Evolutionary conservation across 352 stramenopile genomes (phyloP), one percentile per base, ranked within the genome.

Genomic region (Globisporangium emineosum): DNA sequence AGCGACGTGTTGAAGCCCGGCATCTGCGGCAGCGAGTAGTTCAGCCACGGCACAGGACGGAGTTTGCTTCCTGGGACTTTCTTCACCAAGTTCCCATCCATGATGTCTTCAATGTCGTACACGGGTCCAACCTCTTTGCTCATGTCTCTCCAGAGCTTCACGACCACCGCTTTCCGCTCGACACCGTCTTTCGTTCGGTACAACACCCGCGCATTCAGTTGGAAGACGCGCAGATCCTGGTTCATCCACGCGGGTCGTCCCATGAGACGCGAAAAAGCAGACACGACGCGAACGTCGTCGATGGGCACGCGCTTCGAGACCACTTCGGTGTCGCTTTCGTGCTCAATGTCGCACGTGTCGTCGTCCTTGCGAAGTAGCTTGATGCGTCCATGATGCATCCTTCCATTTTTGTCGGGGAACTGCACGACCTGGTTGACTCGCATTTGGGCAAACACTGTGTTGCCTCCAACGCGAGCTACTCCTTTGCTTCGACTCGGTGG

Each of bases 81-180:
- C 21, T 79, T 84, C 9, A 81, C 15, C 43, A 88, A 59, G 0
- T 68, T 66, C 29, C 78, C 80, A 8, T 89, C 78, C 2, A 73
- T 47, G 32, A 84, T 67, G 42, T 89, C 80, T 57, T 88, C 80
- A 9, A 88, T 61, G 52, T 66, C 61, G 53, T 66, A 66, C n/a
- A n/a, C 23, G 10, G 60, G 60, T 21, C 60, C 60, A 7, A 43
- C 15, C 5, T 59, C 25, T n/a, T 65, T 65, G 27, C 33, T 51
- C 12, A 13, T 17, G 29, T 60, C 73, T 27, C 66, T 71, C 19
- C 71, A 83, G 5, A 84, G 66, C 60, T 87, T 86, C 13, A 88
- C 50, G 5, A 90, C 71, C 10, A 88, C 83, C 1, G 77, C 81
- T 57, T 83, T 83, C 0, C 76, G 68, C 57, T 90, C 81, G 0